phyloP scores from a whole-genome alignment of 2,329 filamentous ascomycete genomes.

The Byssoonygena ceratinophila region DNA sequence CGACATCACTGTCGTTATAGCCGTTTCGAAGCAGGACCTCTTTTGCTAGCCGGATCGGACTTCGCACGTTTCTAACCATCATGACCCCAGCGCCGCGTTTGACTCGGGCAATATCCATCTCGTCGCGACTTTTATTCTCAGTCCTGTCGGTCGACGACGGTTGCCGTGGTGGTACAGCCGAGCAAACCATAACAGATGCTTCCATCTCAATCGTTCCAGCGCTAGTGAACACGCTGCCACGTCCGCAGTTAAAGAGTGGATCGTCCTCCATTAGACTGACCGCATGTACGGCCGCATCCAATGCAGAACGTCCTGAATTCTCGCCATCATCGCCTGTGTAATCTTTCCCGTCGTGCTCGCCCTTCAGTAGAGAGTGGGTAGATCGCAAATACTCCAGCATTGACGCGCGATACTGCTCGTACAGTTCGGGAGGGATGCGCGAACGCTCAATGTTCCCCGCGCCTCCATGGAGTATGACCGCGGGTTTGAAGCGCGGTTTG shows the following conservation, averaged over 20 bases:
- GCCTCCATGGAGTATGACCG: conserved; percentile 61
- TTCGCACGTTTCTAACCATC: conserved; percentile 61
- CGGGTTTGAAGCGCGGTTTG: conserved; percentile 37
- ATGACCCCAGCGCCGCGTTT: conserved; percentile 73
- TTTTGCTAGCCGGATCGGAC: conserved; percentile 64
- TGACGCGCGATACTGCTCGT: conserved; percentile 48
- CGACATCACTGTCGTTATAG: conserved; percentile 43
- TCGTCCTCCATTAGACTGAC: conserved; percentile 68
- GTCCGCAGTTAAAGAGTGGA: conserved; percentile 71
- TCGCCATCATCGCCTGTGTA: background rate
- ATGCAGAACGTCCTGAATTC: conserved; percentile 43
- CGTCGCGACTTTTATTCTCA: conserved; percentile 6
- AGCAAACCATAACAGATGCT: conserved; percentile 73
- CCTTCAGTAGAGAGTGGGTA: conserved; percentile 33
- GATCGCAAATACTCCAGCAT: conserved; percentile 51
- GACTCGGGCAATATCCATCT: conserved; percentile 43
- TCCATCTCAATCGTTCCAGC: conserved; percentile 78
- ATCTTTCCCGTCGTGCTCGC: background rate
- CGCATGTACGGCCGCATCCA: conserved; percentile 65
- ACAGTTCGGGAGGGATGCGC: conserved; percentile 49
- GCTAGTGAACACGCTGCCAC: conserved; percentile 76
- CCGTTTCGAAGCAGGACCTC: conserved; percentile 50
- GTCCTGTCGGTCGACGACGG: background rate
- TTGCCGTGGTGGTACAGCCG: conserved; percentile 16
- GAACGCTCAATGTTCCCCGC: conserved; percentile 57